A percentile compares a stretch with the other conserved stretches of the same genome.
These are phyloP conservation scores for Quercus engelmannii DNA, from an alignment of 306 rosid species.

Conservation along the genomic window DNA sequence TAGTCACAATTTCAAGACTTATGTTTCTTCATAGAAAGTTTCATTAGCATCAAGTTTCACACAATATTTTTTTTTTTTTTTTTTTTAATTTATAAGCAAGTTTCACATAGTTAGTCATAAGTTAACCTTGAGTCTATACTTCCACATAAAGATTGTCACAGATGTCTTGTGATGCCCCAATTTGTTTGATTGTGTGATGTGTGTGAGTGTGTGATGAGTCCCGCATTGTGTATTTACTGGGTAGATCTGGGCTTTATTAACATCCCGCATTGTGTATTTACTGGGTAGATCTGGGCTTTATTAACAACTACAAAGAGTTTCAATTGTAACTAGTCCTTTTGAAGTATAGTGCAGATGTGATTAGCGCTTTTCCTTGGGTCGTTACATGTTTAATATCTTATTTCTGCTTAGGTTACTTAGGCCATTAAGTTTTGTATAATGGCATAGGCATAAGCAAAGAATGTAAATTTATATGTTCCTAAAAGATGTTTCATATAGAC, in stretches of 20 bases:
- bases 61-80: too few relatives aligned
- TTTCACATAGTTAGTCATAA: neutral
- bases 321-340: too few relatives aligned
- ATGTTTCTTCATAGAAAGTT: neutral
- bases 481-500: neutral
- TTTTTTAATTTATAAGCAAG: neutral
- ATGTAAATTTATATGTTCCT: neutral
- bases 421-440: neutral
- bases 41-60: neutral
- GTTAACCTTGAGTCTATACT: conserved; percentile 1
- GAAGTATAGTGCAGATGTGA: too few relatives aligned
- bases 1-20: neutral
- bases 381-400: neutral
- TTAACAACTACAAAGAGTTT: too few relatives aligned
- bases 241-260: too few relatives aligned
- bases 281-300: too few relatives aligned
- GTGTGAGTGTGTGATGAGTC: too few relatives aligned
- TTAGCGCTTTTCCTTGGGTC: too few relatives aligned
- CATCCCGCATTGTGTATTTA: too few relatives aligned
- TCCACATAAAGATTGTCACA: neutral
- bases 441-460: neutral
- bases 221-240: too few relatives aligned
- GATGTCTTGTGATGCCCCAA: too few relatives aligned
- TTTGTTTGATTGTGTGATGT: too few relatives aligned
- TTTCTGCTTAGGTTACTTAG: neutral